Evolutionary conservation across 2,329 filamentous ascomycete genomes (phyloP), one percentile per base, ranked within the genome.

Genomic region (Fusarium armeniacum): DNA sequence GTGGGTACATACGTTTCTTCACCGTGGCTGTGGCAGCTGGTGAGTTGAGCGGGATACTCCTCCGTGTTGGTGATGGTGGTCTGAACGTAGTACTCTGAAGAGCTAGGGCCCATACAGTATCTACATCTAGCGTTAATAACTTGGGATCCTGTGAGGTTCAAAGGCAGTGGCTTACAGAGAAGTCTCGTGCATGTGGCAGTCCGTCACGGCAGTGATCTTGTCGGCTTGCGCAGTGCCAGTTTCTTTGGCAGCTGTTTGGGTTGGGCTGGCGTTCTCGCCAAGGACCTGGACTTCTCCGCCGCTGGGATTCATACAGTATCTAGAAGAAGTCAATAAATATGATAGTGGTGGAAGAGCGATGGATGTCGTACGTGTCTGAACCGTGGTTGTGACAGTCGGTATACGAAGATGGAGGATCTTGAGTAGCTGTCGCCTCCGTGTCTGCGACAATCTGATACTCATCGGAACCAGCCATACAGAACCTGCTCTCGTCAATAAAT

Each of bases 11-110:
- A 91, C 87, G 83, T 82, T 47, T 88, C 83, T 2, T 77, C 70
- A 9, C 81, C 88, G 74, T 92, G 90, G 2, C 78, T 74, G 76
- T 93, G 90, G 71, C 91, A 93, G 47, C 78, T 86, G 0, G 89
- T 91, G 72, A 89, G 91, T 51, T 86, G 79, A 0, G 89, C 81
- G 0, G 90, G 88, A 28, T 88, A 77, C 47, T 85, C 84, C 36
- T 83, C 82, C 1, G 85, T 88, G 26, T 83, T 83, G 2, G 86
- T 90, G 5, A 82, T 80, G 12, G 84, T 83, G 0, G 81, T 81
- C 41, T 80, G 79, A 35, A 84, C 78, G 41, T 79, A 73, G 58
- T 81, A 85, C 68, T 84, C 82, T 0, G 78, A 73, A 0, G 77
- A 75, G 32, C 79, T 81, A 28, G 78, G 67, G 0, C 67, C 81